These are phyloP conservation scores for Nicotiana sylvestris DNA, from an alignment of 257 asterid genomes.

Conservation along the genomic window DNA sequence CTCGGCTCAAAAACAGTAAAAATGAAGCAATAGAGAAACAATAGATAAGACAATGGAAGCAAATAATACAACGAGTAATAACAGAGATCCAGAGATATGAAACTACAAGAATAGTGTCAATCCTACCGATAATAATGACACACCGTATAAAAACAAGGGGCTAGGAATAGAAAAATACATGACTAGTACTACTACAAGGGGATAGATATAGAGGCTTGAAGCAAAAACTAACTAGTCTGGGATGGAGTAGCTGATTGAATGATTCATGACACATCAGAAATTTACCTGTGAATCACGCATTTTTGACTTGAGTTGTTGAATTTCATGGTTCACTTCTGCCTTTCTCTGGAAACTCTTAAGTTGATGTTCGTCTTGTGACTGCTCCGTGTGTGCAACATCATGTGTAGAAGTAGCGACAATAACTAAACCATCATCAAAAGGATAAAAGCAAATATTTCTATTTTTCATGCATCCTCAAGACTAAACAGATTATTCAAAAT, in stretches of 20 bases:
- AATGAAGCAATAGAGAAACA: too few relatives aligned
- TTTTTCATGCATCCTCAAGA: not conserved
- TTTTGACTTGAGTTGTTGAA: slow-evolving; percentile 84
- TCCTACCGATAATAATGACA: too few relatives aligned
- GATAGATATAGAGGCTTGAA: not conserved
- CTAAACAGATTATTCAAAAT: not conserved
- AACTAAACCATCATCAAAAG: slow-evolving; percentile 1
- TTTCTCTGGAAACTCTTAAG: slow-evolving; percentile 77
- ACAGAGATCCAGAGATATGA: too few relatives aligned
- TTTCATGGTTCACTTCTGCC: slow-evolving; percentile 94
- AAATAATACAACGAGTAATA: too few relatives aligned
- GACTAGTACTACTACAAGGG: not conserved
- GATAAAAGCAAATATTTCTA: not conserved
- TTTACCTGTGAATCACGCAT: slow-evolving; percentile 97
- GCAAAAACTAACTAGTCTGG: not conserved
- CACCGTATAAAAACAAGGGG: too few relatives aligned
- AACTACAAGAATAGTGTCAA: too few relatives aligned
- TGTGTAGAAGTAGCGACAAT: not conserved
- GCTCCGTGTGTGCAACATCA: slow-evolving; percentile 18
- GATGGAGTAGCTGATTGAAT: not conserved
- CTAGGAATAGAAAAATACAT: too few relatives aligned
- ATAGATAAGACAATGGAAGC: too few relatives aligned
- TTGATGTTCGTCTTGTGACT: slow-evolving; percentile 88
- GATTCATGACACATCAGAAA: slow-evolving; percentile 3
- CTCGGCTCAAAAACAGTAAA: too few relatives aligned